Evolutionary conservation across 1,139 yeast species (phyloP).

Genomic region (Eremothecium cymbalariae): DNA sequence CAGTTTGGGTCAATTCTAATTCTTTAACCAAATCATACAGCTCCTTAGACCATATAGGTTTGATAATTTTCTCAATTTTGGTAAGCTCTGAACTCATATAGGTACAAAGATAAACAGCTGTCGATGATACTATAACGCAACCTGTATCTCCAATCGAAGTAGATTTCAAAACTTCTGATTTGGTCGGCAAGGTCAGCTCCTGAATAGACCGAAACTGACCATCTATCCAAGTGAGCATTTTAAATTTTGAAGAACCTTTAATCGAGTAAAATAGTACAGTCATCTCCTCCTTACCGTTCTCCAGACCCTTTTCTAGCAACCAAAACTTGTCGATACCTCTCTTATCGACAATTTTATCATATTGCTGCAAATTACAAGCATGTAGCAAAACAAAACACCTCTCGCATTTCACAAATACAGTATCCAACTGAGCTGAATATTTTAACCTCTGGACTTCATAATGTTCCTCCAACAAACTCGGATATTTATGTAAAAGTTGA

Average conservation of each 20-base stretch:
- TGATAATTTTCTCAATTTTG: slow-evolving; percentile 18
- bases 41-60: slow-evolving; percentile 20
- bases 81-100: slow-evolving; percentile 12
- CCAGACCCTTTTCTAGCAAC: slow-evolving; percentile 15
- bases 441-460: slow-evolving; percentile 12
- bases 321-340: slow-evolving; percentile 26
- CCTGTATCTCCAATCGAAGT: slow-evolving; percentile 14
- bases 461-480: slow-evolving; percentile 3
- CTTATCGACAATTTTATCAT: slow-evolving; percentile 28
- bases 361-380: slow-evolving; percentile 26
- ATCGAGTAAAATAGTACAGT: slow-evolving; percentile 24
- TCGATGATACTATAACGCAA: slow-evolving; percentile 19
- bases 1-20: slow-evolving; percentile 6
- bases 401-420: slow-evolving; percentile 26
- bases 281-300: slow-evolving; percentile 9
- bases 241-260: slow-evolving; percentile 13
- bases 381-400: slow-evolving; percentile 23
- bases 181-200: slow-evolving; percentile 19
- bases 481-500: slow-evolving; percentile 5
- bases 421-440: slow-evolving; percentile 22
- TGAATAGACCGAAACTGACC: slow-evolving; percentile 21
- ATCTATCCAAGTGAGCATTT: slow-evolving; percentile 26
- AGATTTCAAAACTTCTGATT: slow-evolving; percentile 20
- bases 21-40: slow-evolving; percentile 16
- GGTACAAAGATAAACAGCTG: slow-evolving; percentile 24